These are phyloP conservation scores for Suillus subaureus DNA, from an alignment of 768 basidiomycete genomes.

Conservation along the genomic window DNA sequence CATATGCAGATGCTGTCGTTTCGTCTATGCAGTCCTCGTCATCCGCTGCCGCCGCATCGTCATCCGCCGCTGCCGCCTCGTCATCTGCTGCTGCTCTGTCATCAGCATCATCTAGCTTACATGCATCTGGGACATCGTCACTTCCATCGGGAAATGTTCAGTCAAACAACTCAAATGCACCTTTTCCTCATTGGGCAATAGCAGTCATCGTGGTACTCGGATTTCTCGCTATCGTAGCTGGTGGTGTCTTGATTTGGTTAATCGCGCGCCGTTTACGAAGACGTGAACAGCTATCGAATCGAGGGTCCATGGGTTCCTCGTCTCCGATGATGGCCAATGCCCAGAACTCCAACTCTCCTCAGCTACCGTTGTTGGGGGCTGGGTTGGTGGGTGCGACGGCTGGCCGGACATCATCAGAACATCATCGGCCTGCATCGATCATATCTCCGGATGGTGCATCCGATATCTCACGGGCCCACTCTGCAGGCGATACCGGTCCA, in stretches of 20 bases:
- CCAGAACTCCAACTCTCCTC: conserved; percentile 42
- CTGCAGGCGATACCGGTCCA: conserved; percentile 64
- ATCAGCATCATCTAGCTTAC: conserved; percentile 31
- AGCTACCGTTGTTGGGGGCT: conserved; percentile 49
- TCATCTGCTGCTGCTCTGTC: conserved; percentile 41
- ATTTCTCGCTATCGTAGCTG: conserved; percentile 76
- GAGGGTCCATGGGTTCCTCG: conserved; percentile 76
- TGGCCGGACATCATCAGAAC: conserved; percentile 34
- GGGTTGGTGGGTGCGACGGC: conserved; percentile 33
- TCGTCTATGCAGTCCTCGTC: conserved; percentile 50
- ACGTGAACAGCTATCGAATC: conserved; percentile 51
- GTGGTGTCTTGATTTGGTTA: conserved; percentile 69
- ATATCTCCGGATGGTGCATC: conserved; percentile 76
- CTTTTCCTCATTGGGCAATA: conserved; percentile 89
- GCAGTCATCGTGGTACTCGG: conserved; percentile 88
- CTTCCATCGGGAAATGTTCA: conserved; percentile 48
- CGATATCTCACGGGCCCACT: conserved; percentile 62
- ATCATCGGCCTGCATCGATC: conserved; percentile 38
- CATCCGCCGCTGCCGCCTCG: conserved; percentile 43
- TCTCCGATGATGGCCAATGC: conserved; percentile 83
- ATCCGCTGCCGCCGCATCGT: conserved; percentile 39
- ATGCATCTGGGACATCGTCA: conserved; percentile 18
- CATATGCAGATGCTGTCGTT: conserved; percentile 66
- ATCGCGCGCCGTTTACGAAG: conserved; percentile 69
- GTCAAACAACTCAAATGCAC: conserved; percentile 30